A percentile compares a stretch with the other conserved stretches of the same genome.
Evolutionary conservation across 2,329 filamentous ascomycete genomes (phyloP).

Genomic region (Neofusicoccum sp.): DNA sequence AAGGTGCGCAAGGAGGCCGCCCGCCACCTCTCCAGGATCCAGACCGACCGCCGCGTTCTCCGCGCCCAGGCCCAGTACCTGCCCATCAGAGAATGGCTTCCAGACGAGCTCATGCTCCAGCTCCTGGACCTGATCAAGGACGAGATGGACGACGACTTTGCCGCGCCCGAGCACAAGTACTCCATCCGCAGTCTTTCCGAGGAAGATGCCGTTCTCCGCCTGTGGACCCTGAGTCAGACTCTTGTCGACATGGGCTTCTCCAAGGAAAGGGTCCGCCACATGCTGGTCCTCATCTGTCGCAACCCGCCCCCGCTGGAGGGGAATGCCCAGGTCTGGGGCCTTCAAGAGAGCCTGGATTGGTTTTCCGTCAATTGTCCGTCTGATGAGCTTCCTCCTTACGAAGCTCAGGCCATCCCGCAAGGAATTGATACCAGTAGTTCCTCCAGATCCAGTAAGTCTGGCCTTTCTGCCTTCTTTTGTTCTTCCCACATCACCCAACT

Average conservation of each 20-base stretch:
- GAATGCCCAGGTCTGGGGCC: slow-evolving; percentile 66
- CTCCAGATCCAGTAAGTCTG: slow-evolving; percentile 31
- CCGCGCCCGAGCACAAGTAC: slow-evolving; percentile 23
- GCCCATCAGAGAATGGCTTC: slow-evolving; percentile 74
- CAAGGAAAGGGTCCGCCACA: slow-evolving; percentile 59
- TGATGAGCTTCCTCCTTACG: slow-evolving; percentile 71
- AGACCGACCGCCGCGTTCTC: slow-evolving; percentile 81
- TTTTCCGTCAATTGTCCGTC: slow-evolving; percentile 72
- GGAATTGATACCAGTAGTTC: slow-evolving; percentile 15
- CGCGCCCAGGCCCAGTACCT: slow-evolving; percentile 73
- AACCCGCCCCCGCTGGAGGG: slow-evolving; percentile 59
- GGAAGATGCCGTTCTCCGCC: slow-evolving; percentile 72
- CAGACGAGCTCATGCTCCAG: slow-evolving; percentile 72
- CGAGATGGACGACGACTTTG: slow-evolving; percentile 50
- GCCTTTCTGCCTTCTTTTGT: not conserved
- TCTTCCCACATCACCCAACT: not conserved
- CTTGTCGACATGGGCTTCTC: slow-evolving; percentile 69
- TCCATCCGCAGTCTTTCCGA: slow-evolving; percentile 55
- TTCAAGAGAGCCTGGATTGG: slow-evolving; percentile 88
- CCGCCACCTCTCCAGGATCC: slow-evolving; percentile 72
- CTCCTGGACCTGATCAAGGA: slow-evolving; percentile 71
- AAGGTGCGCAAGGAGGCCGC: slow-evolving; percentile 77
- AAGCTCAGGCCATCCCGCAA: slow-evolving; percentile 31
- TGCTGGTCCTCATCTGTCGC: slow-evolving; percentile 64
- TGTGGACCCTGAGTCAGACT: slow-evolving; percentile 81